A percentile compares a stretch with the other conserved stretches of the same genome.
phyloP scores from a whole-genome alignment of 768 basidiomycete species.

The Boletus rex-veris region DNA sequence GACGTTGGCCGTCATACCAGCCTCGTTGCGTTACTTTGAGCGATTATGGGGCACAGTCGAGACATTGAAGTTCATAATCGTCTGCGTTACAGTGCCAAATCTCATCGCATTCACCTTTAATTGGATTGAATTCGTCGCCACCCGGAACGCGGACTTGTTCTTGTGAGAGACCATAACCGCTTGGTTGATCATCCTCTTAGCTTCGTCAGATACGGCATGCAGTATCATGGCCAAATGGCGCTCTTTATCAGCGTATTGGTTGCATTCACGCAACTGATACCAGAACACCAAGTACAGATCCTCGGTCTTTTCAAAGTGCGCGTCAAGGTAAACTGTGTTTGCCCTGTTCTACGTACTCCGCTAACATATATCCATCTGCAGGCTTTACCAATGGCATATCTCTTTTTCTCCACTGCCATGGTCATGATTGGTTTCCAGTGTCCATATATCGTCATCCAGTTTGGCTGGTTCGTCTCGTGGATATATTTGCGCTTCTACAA shows the following conservation, averaged over 20 bases:
- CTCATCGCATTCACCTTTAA: conserved; percentile 84
- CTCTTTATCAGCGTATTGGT: conserved; percentile 87
- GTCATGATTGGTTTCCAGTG: conserved; percentile 81
- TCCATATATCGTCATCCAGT: conserved; percentile 93
- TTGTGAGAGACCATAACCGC: conserved; percentile 50
- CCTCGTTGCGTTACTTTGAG: conserved; percentile 87
- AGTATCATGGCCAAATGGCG: conserved; percentile 91
- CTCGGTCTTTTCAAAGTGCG: conserved; percentile 79
- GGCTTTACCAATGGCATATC: conserved; percentile 92
- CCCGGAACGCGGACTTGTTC: conserved; percentile 71
- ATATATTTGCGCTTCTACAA: conserved; percentile 97
- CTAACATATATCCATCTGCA: conserved; percentile 32
- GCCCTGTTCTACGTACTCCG: not conserved
- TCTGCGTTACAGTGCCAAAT: conserved; percentile 78
- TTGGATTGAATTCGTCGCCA: conserved; percentile 77
- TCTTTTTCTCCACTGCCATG: conserved; percentile 84
- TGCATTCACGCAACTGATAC: conserved; percentile 96
- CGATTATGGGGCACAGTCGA: conserved; percentile 91
- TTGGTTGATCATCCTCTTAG: conserved; percentile 10
- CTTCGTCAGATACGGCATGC: conserved; percentile 70
- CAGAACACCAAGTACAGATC: conserved; percentile 95
- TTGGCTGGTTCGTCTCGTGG: conserved; percentile 98
- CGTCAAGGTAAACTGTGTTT: conserved; percentile 67
- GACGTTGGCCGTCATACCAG: conserved; percentile 73
- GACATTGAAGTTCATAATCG: conserved; percentile 78